phyloP scores from a whole-genome alignment of 306 rosid species.

The Quercus glauca region DNA sequence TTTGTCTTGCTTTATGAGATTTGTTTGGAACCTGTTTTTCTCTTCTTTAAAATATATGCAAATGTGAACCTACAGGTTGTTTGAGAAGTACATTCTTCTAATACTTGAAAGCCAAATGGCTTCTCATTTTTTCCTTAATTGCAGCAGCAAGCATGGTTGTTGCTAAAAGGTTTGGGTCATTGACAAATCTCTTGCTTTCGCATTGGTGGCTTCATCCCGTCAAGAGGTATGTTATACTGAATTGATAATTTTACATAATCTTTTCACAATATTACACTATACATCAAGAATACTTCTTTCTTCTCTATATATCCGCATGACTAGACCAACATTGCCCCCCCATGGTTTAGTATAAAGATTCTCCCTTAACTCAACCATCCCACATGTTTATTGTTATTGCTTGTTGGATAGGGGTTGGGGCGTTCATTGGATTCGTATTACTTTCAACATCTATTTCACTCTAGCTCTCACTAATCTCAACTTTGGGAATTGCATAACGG shows the following conservation, averaged over 20 bases:
- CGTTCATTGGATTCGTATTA: conserved; percentile 35
- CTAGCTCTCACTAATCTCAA: conserved; percentile 40
- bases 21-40: neutral
- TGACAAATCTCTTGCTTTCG: conserved; percentile 26
- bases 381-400: conserved; percentile 55
- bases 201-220: conserved; percentile 43
- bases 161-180: conserved; percentile 36
- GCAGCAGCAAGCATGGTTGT: conserved; percentile 40
- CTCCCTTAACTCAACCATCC: conserved; percentile 23
- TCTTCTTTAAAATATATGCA: neutral
- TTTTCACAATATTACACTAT: neutral
- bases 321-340: no score
- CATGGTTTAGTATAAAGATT: conserved; percentile 12
- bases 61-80: conserved; percentile 26
- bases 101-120: conserved; percentile 41
- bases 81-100: conserved; percentile 38
- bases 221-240: conserved; percentile 29
- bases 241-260: neutral
- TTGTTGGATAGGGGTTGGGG: conserved; percentile 57
- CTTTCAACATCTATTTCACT: conserved; percentile 26
- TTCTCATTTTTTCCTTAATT: conserved; percentile 40
- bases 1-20: neutral
- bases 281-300: conserved; percentile 10
- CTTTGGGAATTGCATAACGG: neutral
- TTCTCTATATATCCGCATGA: neutral